Base-by-base conservation (phyloP, 1,139 yeast genomes). In the Hemisphaericaspora lyxosophila region DNA sequence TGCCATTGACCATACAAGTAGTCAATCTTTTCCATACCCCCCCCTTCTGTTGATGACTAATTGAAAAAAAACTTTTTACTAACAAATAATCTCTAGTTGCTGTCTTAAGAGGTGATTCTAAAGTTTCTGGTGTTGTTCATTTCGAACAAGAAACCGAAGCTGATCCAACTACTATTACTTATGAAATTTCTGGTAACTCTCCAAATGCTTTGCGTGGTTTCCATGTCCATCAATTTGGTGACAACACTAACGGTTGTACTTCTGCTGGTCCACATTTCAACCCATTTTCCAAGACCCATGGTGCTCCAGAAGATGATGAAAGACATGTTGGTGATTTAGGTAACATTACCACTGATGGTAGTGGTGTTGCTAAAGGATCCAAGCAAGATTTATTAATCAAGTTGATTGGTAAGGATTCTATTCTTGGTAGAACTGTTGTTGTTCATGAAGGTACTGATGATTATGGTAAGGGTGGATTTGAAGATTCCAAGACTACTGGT, bases 181-280 rank as follows among this genome's bases (percentile, higher is more conserved):
- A 89, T 82, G 92, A 89, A 57, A 85, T 92, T 59, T 55, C 78
- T 39, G 97, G 97, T 60, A 87, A 88, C 67, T 83, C 81, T 51
- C 73, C 97, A 46, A 84, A 87, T 55, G 89, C 96, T 35, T 70
- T 76, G 65, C 85, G 96, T 69, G 98, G 97, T 36, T 90, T 92
- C 96, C 98, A 92, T 77, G 73, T 92, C 62, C 98, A 92, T 71
- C 85, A 87, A 61, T 92, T 90, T 59, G 98, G 98, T 73, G 98
- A 92, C 76, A 88, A 89, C 80, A 89, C 97, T 71, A 90, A 92
- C 64, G 97, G 98, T 48, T 90, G 97, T 73, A 89, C 96, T 46
- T 88, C 97, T 50, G 97, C 98, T 41, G 98, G 98, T 58, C 96
- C 97, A 44, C 98, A 92, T 73, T 90, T 88, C 82, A 92, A 92